Conservation (phyloP, 306 rosid species). For the Citrullus amarus region DNA sequence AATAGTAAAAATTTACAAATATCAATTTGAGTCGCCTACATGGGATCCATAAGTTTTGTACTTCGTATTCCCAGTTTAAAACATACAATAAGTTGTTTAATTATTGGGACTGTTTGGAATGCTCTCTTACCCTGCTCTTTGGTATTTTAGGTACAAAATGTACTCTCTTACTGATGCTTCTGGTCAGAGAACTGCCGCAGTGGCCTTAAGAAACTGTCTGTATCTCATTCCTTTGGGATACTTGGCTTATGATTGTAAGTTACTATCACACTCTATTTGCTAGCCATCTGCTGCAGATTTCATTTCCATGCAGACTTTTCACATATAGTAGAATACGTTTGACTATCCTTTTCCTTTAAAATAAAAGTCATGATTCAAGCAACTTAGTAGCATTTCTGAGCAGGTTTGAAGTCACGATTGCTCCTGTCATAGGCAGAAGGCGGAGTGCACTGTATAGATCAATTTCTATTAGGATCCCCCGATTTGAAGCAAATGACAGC, state of each 20-base stretch:
- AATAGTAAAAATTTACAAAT: neutral
- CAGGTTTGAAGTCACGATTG: neutral
- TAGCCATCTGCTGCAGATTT: neutral
- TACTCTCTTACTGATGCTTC: slow-evolving; percentile 76
- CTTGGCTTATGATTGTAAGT: slow-evolving; percentile 93
- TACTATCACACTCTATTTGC: neutral
- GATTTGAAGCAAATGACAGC: too few relatives aligned
- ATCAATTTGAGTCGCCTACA: neutral
- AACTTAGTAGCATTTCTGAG: neutral
- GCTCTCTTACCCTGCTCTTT: neutral
- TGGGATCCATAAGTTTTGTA: neutral
- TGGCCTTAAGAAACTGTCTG: slow-evolving; percentile 79
- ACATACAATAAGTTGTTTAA: neutral
- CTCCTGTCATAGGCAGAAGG: neutral
- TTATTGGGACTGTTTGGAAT: neutral
- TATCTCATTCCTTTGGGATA: slow-evolving; percentile 87
- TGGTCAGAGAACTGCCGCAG: slow-evolving; percentile 68
- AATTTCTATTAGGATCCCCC: too few relatives aligned
- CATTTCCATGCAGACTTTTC: neutral
- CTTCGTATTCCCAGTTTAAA: neutral
- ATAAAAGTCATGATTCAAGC: neutral
- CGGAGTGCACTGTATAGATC: neutral
- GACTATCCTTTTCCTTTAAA: neutral
- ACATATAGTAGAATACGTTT: neutral
- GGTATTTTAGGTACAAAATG: slow-evolving; percentile 73